Conservation (phyloP, 768 basidiomycete genomes). For the Mycena alexandri region DNA sequence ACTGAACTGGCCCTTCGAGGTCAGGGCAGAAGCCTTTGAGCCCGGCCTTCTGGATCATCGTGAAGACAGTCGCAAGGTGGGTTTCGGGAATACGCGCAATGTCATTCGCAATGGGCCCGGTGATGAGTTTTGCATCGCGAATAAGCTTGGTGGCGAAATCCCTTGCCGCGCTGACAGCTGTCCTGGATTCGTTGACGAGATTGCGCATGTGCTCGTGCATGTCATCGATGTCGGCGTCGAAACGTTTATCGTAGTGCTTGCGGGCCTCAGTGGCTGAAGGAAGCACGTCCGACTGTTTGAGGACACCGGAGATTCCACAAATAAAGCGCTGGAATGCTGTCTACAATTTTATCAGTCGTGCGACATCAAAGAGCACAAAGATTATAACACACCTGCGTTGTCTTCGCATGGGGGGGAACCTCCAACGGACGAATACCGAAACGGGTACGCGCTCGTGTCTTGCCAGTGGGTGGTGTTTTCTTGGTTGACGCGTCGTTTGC, state of each 20-base stretch:
- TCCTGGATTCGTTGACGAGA: slow-evolving; percentile 8
- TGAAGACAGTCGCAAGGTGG: slow-evolving; percentile 25
- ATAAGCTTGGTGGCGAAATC: slow-evolving; percentile 8
- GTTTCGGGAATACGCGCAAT: slow-evolving; percentile 14
- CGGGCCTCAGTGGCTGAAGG: slow-evolving; percentile 2
- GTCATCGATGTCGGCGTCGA: slow-evolving; percentile 11
- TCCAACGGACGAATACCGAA: slow-evolving; percentile 13
- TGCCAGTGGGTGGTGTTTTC: too few relatives aligned
- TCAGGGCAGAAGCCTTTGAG: slow-evolving; percentile 19
- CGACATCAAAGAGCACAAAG: too few relatives aligned
- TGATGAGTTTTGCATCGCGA: slow-evolving; percentile 3
- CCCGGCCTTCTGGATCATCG: slow-evolving; percentile 15
- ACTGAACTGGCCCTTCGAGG: slow-evolving; percentile 21
- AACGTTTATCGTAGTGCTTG: slow-evolving; percentile 24
- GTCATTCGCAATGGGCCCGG: slow-evolving; percentile 26
- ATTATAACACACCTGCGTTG: slow-evolving; percentile 8
- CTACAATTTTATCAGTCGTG: slow-evolving; percentile 11
- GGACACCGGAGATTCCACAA: slow-evolving; percentile 2
- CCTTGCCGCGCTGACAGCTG: not conserved
- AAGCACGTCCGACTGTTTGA: slow-evolving; percentile 9
- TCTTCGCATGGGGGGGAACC: not conserved
- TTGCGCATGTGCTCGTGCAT: not conserved
- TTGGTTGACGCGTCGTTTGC: not conserved
- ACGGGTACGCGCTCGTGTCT: not conserved
- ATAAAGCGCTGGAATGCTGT: slow-evolving; percentile 18